Conservation (phyloP, 2,329 filamentous ascomycete species). For the Aspergillus sp. region DNA sequence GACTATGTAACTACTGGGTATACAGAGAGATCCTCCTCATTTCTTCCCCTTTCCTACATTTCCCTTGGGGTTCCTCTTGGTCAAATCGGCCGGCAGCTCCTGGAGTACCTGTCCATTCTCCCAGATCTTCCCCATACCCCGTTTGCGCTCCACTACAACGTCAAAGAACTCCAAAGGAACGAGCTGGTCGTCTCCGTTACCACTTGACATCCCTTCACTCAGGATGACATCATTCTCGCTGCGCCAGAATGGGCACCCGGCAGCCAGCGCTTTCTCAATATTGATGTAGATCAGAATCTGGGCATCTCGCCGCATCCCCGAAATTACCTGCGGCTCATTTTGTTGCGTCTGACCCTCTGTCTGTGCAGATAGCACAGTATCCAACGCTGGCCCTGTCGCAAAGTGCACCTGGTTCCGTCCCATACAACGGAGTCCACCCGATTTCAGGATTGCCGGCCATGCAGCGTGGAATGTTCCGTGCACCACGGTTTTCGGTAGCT, state of each 20-base stretch:
- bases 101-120: conserved; percentile 53
- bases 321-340: conserved; percentile 55
- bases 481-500: conserved; percentile 66
- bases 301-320: conserved; percentile 76
- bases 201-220: conserved; percentile 52
- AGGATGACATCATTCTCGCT: conserved; percentile 78
- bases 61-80: conserved; percentile 37
- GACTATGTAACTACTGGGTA: not conserved
- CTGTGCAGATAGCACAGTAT: conserved; percentile 31
- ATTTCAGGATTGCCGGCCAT: conserved; percentile 71
- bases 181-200: conserved; percentile 53
- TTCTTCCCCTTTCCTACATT: conserved; percentile 7
- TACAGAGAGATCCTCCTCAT: not conserved
- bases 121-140: conserved; percentile 70
- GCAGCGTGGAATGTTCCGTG: conserved; percentile 87
- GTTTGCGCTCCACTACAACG: conserved; percentile 70
- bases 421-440: conserved; percentile 80
- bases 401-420: conserved; percentile 86
- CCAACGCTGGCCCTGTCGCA: conserved; percentile 66
- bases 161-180: conserved; percentile 69
- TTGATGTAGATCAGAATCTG: conserved; percentile 79
- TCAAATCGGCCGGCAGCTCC: conserved; percentile 48
- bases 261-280: conserved; percentile 63
- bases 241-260: conserved; percentile 69
- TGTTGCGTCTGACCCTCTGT: conserved; percentile 15